Conservation (phyloP, 441 rosid genomes). For the Metrosideros polymorpha region DNA sequence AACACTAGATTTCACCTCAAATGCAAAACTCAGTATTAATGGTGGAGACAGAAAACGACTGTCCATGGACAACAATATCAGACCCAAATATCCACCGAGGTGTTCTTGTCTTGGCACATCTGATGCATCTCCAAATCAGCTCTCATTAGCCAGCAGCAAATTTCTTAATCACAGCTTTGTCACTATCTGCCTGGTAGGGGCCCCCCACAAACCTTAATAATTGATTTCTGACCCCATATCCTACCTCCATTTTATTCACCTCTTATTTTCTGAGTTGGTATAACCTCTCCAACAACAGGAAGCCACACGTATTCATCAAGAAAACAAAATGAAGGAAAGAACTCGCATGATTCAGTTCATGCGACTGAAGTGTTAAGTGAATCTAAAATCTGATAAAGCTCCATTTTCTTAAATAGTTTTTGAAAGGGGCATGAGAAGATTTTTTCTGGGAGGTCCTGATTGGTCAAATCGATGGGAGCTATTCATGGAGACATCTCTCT, state of each 20-base stretch:
- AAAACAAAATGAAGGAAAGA: not conserved
- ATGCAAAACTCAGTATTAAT: conserved; percentile 23
- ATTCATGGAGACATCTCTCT: conserved; percentile 13
- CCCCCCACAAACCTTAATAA: conserved; percentile 10
- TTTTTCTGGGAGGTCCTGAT: conserved; percentile 13
- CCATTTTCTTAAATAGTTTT: not conserved
- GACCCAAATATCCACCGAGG: not conserved
- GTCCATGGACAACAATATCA: not conserved
- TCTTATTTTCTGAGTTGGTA: not conserved
- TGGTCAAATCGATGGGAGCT: conserved; percentile 31
- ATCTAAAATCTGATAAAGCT: not conserved
- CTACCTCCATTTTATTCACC: not conserved
- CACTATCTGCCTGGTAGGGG: not conserved
- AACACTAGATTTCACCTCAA: conserved; percentile 25
- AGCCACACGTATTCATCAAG: not conserved
- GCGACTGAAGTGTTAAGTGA: not conserved
- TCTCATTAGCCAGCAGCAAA: not conserved
- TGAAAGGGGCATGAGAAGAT: not conserved
- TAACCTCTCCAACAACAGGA: not conserved
- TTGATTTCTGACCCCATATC: not conserved
- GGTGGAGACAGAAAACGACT: conserved; percentile 13
- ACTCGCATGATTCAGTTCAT: not conserved
- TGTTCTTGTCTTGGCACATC: not conserved
- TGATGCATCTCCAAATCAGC: not conserved
- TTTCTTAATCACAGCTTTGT: not conserved